Evolutionary conservation across 495 filamentous ascomycete species (phyloP).

Genomic region (Neurospora pannonica): DNA sequence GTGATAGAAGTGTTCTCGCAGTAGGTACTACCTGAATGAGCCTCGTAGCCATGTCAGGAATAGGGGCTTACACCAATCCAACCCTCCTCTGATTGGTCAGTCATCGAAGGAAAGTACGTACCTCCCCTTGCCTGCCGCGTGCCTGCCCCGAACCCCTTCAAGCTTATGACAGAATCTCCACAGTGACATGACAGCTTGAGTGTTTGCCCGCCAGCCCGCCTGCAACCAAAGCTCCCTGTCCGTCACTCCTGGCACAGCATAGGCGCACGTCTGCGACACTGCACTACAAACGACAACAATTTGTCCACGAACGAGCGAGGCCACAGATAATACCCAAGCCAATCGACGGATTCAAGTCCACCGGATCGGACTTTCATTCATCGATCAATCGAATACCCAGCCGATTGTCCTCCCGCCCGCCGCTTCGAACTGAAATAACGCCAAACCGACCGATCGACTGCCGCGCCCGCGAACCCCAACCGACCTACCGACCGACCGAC

Average conservation of each 20-base stretch:
- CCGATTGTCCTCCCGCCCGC: background rate
- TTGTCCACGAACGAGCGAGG: background rate
- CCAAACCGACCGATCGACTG: background rate
- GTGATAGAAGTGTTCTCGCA: background rate
- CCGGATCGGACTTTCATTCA: background rate
- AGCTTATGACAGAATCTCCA: background rate
- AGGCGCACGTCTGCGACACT: background rate
- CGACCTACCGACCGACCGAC: background rate
- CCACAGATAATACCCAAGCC: background rate
- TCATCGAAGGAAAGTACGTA: background rate
- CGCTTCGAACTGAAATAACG: background rate
- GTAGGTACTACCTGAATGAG: background rate
- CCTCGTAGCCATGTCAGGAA: background rate
- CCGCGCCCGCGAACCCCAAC: background rate
- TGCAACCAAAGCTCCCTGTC: background rate
- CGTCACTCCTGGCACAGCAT: background rate
- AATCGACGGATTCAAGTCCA: background rate
- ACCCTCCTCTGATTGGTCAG: background rate
- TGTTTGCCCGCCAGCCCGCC: background rate
- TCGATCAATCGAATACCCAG: background rate
- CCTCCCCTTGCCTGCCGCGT: background rate
- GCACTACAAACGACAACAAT: background rate
- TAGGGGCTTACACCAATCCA: background rate
- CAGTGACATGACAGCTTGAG: background rate
- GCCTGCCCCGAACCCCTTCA: background rate